Evolutionary conservation across 768 basidiomycete genomes (phyloP).

Genomic region (Termitomyces sp.): DNA sequence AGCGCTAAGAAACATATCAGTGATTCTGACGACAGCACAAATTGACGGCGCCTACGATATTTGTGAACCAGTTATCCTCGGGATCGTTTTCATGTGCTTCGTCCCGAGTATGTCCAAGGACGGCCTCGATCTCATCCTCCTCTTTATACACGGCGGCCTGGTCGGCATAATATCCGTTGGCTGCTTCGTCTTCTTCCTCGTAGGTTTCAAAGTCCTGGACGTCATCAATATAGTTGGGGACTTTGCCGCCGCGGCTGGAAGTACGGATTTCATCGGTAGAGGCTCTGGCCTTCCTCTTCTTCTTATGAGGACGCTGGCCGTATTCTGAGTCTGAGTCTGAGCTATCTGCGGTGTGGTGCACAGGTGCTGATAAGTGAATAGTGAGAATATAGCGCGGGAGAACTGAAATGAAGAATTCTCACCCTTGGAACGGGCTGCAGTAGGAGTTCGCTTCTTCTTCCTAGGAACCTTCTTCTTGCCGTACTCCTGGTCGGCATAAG

Average conservation of each 20-base stretch:
- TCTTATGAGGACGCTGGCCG: conserved; percentile 76
- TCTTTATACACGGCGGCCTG: conserved; percentile 55
- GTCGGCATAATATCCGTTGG: conserved; percentile 53
- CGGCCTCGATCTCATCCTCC: conserved; percentile 88
- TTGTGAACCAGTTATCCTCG: conserved; percentile 83
- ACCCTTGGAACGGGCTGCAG: conserved; percentile 59
- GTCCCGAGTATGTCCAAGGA: conserved; percentile 83
- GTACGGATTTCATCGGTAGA: conserved; percentile 74
- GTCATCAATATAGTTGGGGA: conserved; percentile 84
- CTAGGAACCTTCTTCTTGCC: conserved; percentile 63
- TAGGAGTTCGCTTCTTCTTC: conserved; percentile 61
- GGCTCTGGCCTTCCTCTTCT: conserved; percentile 66
- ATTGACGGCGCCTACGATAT: conserved; percentile 56
- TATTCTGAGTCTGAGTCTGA: conserved; percentile 89
- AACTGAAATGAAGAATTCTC: conserved; percentile 13
- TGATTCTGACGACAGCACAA: neutral
- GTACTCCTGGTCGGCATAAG: conserved; percentile 77
- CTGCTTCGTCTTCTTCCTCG: conserved; percentile 60
- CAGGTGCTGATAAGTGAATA: conserved; percentile 31
- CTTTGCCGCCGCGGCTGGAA: conserved; percentile 69
- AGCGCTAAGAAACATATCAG: conserved; percentile 58
- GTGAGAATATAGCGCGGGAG: conserved; percentile 14
- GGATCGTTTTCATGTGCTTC: conserved; percentile 74
- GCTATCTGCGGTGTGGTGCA: conserved; percentile 48
- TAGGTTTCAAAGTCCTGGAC: conserved; percentile 75